These are phyloP conservation scores for Haplosporangium sp. DNA, from an alignment of 371 early-diverging fungal genomes.

Conservation along the genomic window DNA sequence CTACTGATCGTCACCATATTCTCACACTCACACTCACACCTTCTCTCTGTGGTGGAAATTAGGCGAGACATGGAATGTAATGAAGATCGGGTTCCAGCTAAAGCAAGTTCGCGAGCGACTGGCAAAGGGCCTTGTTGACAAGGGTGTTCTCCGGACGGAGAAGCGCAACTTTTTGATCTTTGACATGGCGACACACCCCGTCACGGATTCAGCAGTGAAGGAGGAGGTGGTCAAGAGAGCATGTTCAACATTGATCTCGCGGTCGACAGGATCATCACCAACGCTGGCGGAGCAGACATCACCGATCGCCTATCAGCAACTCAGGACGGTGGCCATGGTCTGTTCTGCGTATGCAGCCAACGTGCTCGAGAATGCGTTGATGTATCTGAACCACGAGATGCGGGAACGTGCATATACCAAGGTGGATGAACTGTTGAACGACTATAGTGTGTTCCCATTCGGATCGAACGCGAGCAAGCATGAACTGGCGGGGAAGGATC, in stretches of 20 bases:
- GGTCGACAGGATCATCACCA: slow-evolving; percentile 56
- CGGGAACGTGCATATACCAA: slow-evolving; percentile 89
- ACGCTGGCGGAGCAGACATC: slow-evolving; percentile 57
- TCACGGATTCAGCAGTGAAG: slow-evolving; percentile 87
- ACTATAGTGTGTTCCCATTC: slow-evolving; percentile 85
- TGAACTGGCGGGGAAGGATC: slow-evolving; percentile 63
- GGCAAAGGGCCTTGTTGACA: slow-evolving; percentile 97
- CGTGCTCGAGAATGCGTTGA: slow-evolving; percentile 93
- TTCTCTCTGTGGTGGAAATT: slow-evolving; percentile 5
- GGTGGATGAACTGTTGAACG: slow-evolving; percentile 91
- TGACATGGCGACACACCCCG: slow-evolving; percentile 96
- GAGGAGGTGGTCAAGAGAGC: slow-evolving; percentile 86
- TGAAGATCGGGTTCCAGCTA: slow-evolving; percentile 95
- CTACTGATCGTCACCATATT: neutral
- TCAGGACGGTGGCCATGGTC: slow-evolving; percentile 90
- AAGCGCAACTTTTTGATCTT: slow-evolving; percentile 94
- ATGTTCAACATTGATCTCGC: slow-evolving; percentile 76
- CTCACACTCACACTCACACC: neutral
- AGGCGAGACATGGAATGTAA: slow-evolving; percentile 98
- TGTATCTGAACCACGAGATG: slow-evolving; percentile 83
- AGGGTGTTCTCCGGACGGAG: slow-evolving; percentile 96
- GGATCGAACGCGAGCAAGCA: slow-evolving; percentile 68
- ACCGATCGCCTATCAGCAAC: slow-evolving; percentile 56
- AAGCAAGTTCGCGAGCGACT: slow-evolving; percentile 97
- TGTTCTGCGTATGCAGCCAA: slow-evolving; percentile 96